A percentile compares a stretch with the other conserved stretches of the same genome.
Evolutionary conservation across 2,329 filamentous ascomycete genomes (phyloP).

Genomic region (Phialophora tarda): DNA sequence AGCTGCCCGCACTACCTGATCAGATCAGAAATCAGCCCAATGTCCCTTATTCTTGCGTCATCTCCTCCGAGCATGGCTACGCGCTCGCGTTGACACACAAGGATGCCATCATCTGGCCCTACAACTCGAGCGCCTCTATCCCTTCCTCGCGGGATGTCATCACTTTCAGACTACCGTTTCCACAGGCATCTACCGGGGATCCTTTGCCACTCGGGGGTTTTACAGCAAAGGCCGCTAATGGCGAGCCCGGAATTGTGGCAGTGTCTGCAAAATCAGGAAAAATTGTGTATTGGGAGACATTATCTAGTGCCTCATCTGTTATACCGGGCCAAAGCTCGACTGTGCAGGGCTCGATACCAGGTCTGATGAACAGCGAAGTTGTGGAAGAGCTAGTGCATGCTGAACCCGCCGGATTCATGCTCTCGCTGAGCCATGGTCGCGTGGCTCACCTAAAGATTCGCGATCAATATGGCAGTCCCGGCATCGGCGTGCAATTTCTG

Average conservation of each 20-base stretch:
- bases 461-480: conserved; percentile 84
- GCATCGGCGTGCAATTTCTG: conserved; percentile 78
- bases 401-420: conserved; percentile 83
- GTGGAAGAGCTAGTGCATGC: conserved; percentile 79
- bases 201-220: conserved; percentile 82
- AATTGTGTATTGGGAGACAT: conserved; percentile 93
- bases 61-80: conserved; percentile 70
- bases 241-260: conserved; percentile 83
- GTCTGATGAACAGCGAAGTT: conserved; percentile 78
- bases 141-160: conserved; percentile 74
- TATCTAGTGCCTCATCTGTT: conserved; percentile 83
- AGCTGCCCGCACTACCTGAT: conserved; percentile 81
- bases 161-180: conserved; percentile 77
- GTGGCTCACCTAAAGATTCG: conserved; percentile 84
- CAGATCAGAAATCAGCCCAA: conserved; percentile 70
- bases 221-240: conserved; percentile 77
- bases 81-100: conserved; percentile 80
- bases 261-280: conserved; percentile 83
- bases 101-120: conserved; percentile 89
- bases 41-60: conserved; percentile 64
- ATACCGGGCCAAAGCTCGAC: conserved; percentile 81
- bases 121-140: conserved; percentile 65
- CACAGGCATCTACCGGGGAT: conserved; percentile 69
- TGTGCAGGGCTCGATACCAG: conserved; percentile 74
- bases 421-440: conserved; percentile 83